Evolutionary conservation across 2,329 filamentous ascomycete species (phyloP), one percentile per base, ranked within the genome.

Genomic region (Zalaria obscura): DNA sequence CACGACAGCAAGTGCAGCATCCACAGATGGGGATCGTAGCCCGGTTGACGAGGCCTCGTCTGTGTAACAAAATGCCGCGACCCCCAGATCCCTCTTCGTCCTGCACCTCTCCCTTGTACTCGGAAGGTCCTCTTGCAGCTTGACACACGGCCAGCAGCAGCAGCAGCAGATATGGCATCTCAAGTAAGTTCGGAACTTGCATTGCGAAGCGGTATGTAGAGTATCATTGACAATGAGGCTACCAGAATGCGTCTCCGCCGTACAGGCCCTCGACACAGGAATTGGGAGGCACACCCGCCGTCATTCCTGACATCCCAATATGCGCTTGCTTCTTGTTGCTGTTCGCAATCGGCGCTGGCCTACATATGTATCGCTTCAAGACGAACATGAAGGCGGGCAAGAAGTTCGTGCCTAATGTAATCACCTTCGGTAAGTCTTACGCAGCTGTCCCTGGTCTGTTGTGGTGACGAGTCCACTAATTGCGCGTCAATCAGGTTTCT

Each of bases 251-350:
- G 18, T 18, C 18, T 18, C 29, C 4, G 6, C 46, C 46, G 18
- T 48, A 48, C 34, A 29, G 39, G 25, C 46, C 43, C 38, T 38
- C 40, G 26, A 59, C 52, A 8, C 75, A 78, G 35, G 52, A 55
- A 10, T 58, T 78, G 11, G 79, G 80, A 43, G 74, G 77, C 25
- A 49, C 62, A 5, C 81, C 83, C 2, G 71, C 66, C 1, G 53
- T 67, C 3, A 47, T 54, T 3, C 61, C 80, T 47, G 83, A 88
- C 55, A 67, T 78, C 5, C 78, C 81, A 32, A 68, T 85, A 54
- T 73, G 67, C 46, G 67, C 70, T 40, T 70, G 83, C 43, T 73
- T 87, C 47, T 57, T 86, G 9, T 55, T 60, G 34, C 55, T 81
- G 42, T 83, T 78, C 58, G 45, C 73, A 29, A 32, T 52, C 37